Conservation (phyloP, 768 basidiomycete genomes). For the Lactifluus echinatus region DNA sequence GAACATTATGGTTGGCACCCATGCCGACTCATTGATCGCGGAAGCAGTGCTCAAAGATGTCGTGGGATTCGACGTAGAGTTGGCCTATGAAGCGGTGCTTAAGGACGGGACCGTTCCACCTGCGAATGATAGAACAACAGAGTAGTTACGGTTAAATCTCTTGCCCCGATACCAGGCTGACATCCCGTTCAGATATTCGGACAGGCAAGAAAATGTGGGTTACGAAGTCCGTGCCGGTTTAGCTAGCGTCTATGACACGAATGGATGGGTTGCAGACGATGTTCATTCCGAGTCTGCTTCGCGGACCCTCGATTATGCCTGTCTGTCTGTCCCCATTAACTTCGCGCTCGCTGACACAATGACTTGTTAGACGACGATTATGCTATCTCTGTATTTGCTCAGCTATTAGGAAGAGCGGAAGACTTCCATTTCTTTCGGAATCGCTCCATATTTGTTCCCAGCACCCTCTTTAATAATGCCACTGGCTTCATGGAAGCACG, state of each 20-base stretch:
- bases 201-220: conserved; percentile 70
- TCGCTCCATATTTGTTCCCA: conserved; percentile 34
- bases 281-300: conserved; percentile 74
- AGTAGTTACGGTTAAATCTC: conserved; percentile 29
- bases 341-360: neutral
- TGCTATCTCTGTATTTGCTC: neutral
- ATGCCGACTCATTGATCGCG: conserved; percentile 70
- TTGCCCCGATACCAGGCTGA: conserved; percentile 5
- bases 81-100: conserved; percentile 66
- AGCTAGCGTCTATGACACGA: conserved; percentile 52
- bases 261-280: conserved; percentile 74
- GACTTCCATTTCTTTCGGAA: neutral
- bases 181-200: conserved; percentile 43
- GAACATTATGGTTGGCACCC: conserved; percentile 81
- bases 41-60: conserved; percentile 64
- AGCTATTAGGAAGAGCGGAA: neutral
- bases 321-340: conserved; percentile 32
- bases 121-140: conserved; percentile 40
- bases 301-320: conserved; percentile 71
- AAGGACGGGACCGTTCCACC: conserved; percentile 67
- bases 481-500: conserved; percentile 82
- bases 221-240: conserved; percentile 79
- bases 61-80: conserved; percentile 48
- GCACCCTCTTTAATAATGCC: conserved; percentile 55
- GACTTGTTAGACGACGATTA: neutral